These are phyloP conservation scores for Cladosporium halotolerans DNA, from an alignment of 2,329 filamentous ascomycete species.

Conservation along the genomic window DNA sequence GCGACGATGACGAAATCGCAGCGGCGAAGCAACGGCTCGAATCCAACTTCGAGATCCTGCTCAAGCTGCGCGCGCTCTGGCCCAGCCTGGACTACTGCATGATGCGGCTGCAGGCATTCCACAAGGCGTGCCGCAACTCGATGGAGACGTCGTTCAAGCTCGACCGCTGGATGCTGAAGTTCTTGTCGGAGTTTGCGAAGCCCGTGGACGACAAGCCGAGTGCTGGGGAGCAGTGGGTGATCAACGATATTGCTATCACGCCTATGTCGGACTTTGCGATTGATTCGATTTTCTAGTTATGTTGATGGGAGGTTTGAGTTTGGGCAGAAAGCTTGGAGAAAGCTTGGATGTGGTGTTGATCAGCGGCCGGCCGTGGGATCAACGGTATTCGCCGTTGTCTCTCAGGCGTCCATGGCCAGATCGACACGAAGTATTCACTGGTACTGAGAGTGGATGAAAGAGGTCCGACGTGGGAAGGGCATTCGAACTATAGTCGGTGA, in stretches of 20 bases:
- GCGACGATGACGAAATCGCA: conserved; percentile 4
- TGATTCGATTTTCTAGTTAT: conserved; percentile 2
- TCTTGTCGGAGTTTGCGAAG: conserved; percentile 9
- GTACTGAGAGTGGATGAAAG: too few species aligned
- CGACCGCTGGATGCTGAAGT: conserved; percentile 39
- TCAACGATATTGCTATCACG: conserved; percentile 8
- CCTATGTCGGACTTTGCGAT: conserved; percentile 10
- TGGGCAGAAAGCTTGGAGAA: too few species aligned
- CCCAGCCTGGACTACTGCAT: conserved; percentile 3
- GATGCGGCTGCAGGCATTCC: conserved; percentile 9
- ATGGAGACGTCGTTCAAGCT: conserved; percentile 12
- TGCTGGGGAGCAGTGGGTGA: conserved; percentile 1
- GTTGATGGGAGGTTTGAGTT: not conserved
- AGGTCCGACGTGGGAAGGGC: too few species aligned
- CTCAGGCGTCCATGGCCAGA: too few species aligned
- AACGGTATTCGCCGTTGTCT: too few species aligned
- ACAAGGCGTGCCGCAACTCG: conserved; percentile 7
- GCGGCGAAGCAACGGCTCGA: conserved; percentile 4
- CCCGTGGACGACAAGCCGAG: conserved; percentile 5
- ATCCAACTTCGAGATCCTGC: conserved; percentile 7
- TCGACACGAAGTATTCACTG: too few species aligned
- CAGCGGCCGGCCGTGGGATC: too few species aligned
- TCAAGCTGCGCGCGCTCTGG: conserved; percentile 4
- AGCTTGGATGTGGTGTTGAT: too few species aligned
- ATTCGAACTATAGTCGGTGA: too few species aligned